Evolutionary conservation across 108 stramenopile genomes (phyloP).

Genomic region (Cylindrotheca closterium): DNA sequence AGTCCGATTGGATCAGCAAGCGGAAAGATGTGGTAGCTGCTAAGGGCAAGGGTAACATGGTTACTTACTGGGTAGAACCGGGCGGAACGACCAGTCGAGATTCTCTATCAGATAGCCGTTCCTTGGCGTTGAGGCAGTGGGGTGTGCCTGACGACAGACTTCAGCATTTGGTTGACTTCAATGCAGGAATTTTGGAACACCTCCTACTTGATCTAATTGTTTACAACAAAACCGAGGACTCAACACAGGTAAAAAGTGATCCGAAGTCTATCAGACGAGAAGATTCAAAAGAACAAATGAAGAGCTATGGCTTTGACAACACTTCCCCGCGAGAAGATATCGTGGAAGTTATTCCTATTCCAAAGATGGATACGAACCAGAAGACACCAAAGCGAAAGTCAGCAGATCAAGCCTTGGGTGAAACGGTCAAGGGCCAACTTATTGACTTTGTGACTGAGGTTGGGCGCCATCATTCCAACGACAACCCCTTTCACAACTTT

Average conservation of each 20-base stretch:
- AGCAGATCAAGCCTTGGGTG: background rate
- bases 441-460: slow-evolving; percentile 46
- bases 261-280: background rate
- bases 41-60: slow-evolving; percentile 25
- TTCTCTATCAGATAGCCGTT: too few relatives aligned
- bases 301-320: background rate
- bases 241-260: background rate
- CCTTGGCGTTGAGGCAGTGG: too few relatives aligned
- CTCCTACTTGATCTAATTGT: slow-evolving; percentile 17
- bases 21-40: slow-evolving; percentile 22
- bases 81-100: too few relatives aligned
- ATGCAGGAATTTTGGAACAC: slow-evolving; percentile 17
- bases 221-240: background rate
- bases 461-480: slow-evolving; percentile 36
- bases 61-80: slow-evolving; percentile 2
- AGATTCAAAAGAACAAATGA: too few relatives aligned
- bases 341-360: background rate
- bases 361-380: background rate
- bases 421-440: slow-evolving; percentile 24
- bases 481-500: slow-evolving; percentile 60
- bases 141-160: background rate
- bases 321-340: background rate
- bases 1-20: slow-evolving; percentile 13
- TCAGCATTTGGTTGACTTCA: slow-evolving; percentile 4
- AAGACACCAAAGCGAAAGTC: background rate